Evolutionary conservation across 164 flowering plant genomes (phyloP), one percentile per base, ranked within the genome.

Genomic region (Vitis amurensis): DNA sequence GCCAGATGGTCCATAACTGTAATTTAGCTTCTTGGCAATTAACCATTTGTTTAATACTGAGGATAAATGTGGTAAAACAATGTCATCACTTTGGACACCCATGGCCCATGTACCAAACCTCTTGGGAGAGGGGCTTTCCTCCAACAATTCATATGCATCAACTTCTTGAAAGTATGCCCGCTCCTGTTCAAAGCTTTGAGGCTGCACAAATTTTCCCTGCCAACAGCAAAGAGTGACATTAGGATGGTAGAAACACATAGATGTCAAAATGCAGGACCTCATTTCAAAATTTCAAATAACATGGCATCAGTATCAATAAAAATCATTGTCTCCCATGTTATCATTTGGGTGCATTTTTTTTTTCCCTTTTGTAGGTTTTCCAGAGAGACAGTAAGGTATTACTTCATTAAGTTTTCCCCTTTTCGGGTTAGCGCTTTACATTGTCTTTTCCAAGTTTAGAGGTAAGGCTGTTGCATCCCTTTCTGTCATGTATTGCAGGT

Each of bases 41-140:
- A 94, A 68, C 95, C 95, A 92, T 70, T 84, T 85, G 60, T 82
- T 83, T 57, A 94, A 61, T 74, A 87, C 83, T 44, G 93, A 80
- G 55, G 89, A 78, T 29, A 94, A 31, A 67, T 83, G 84, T 57
- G 93, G 86, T 63, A 89, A 17, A 29, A 67, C 73, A 58, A 74
- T 62, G 19, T 64, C 59, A 67, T 81, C 82, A 67, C 8, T 67
- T 77, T 85, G 78, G 60, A 55, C 59, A 27, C 89, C 87, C 77
- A 64, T 71, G 23, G 74, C 81, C 99, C 98, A 95, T 29, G 90
- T 88, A 68, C 79, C 69, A 61, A 59, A 76, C 68, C 77, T 82
- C 73, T 91, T 91, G 13, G 99, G 98, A 8, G 99, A 96, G 50
- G 99, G 98, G 67, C 98, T 93, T 74, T 93, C 99, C 79, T 92